Evolutionary conservation across 345 rosid species (phyloP).

Genomic region (Physaria fendleri): DNA sequence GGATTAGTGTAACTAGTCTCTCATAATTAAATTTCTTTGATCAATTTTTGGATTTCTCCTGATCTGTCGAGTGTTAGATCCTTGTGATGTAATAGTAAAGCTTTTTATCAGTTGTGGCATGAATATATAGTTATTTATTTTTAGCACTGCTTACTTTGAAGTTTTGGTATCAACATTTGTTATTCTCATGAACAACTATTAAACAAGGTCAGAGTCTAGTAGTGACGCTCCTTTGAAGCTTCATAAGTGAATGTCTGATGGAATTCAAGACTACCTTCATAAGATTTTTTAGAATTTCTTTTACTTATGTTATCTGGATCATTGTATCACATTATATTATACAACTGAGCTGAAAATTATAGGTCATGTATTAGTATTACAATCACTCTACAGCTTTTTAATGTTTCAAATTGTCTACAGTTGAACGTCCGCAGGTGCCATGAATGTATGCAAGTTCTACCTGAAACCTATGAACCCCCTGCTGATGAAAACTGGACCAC

Average conservation of each 20-base stretch:
- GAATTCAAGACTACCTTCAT: not conserved
- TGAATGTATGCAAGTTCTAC: conserved; percentile 78
- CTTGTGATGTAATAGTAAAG: not conserved
- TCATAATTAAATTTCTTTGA: not conserved
- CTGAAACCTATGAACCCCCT: conserved; percentile 82
- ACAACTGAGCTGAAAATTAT: not conserved
- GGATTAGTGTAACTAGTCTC: conserved; percentile 10
- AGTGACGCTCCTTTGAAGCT: not conserved
- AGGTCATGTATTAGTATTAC: not conserved
- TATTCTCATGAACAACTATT: not conserved
- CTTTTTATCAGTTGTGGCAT: not conserved
- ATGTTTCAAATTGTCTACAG: conserved; percentile 27
- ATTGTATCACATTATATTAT: not conserved
- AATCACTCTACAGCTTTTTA: not conserved
- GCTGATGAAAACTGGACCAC: conserved; percentile 93
- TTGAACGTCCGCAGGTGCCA: conserved; percentile 49
- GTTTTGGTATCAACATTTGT: not conserved
- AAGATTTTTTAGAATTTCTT: not conserved
- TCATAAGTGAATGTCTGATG: not conserved
- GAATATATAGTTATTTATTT: not conserved
- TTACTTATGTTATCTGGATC: not conserved
- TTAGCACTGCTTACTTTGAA: not conserved
- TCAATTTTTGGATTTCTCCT: not conserved
- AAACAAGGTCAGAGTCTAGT: not conserved
- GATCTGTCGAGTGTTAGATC: not conserved